Conservation (phyloP, 2,329 filamentous ascomycete genomes). For the Aspergillus tubingensis region DNA sequence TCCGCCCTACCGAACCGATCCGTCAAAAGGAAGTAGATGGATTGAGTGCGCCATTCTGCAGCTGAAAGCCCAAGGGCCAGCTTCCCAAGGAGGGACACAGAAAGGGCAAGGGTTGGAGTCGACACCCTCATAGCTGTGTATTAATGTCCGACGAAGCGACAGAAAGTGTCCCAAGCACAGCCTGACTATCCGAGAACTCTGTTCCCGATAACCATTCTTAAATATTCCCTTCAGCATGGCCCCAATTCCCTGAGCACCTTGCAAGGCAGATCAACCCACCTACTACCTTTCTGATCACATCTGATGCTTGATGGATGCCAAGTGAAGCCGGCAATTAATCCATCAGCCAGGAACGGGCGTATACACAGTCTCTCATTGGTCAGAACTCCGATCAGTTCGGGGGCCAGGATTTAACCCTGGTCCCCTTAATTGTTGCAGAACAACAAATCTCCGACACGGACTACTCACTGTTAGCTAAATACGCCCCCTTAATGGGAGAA, state of each 20-base stretch:
- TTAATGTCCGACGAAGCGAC: background rate
- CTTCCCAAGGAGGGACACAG: background rate
- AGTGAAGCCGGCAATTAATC: background rate
- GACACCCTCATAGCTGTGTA: background rate
- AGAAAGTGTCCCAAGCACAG: background rate
- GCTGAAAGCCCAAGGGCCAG: slow-evolving; percentile 10
- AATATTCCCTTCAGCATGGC: background rate
- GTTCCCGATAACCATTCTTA: background rate
- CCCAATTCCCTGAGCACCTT: background rate
- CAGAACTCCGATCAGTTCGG: background rate
- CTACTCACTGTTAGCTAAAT: background rate
- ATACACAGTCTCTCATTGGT: background rate
- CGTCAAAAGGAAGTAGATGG: slow-evolving; percentile 50
- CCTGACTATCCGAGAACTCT: background rate
- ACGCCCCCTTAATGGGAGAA: background rate
- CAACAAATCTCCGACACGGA: background rate
- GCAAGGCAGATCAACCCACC: background rate
- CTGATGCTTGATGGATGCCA: background rate
- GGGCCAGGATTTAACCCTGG: background rate
- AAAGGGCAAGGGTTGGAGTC: background rate
- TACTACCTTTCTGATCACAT: background rate
- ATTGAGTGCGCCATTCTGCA: slow-evolving; percentile 43
- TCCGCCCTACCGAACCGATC: slow-evolving; percentile 47
- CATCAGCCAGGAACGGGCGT: slow-evolving; percentile 2
- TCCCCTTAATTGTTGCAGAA: background rate